These are phyloP conservation scores for Trichoderma polysporum DNA, from an alignment of 2,329 filamentous ascomycete genomes.

Conservation along the genomic window DNA sequence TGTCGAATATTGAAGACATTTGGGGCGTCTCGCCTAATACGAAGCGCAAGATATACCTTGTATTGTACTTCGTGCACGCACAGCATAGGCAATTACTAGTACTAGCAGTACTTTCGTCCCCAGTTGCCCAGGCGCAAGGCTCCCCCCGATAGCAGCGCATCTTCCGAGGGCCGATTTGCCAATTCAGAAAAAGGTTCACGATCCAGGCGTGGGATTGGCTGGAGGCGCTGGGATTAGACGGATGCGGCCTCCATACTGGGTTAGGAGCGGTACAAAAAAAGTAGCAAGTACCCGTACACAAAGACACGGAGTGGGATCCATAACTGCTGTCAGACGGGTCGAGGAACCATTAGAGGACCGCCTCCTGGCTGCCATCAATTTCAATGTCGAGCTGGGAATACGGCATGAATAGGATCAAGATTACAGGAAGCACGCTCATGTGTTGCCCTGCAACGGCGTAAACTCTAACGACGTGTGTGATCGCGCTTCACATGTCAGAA, in stretches of 20 bases:
- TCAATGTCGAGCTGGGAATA: background rate
- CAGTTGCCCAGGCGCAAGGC: background rate
- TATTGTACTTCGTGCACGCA: background rate
- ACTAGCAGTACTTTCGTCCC: background rate
- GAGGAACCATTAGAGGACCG: conserved; percentile 5
- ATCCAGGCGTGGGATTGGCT: background rate
- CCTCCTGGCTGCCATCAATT: background rate
- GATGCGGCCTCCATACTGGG: conserved; percentile 6
- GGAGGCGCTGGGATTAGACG: background rate
- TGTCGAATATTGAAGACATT: background rate
- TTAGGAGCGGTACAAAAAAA: background rate
- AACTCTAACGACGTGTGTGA: background rate
- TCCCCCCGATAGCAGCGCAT: background rate
- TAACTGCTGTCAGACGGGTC: conserved; percentile 8
- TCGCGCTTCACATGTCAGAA: background rate
- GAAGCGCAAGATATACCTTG: background rate
- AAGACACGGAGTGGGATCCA: background rate
- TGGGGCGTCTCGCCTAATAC: background rate
- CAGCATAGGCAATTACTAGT: background rate
- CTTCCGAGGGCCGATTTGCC: background rate
- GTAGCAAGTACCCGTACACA: background rate
- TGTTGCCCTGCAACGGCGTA: background rate
- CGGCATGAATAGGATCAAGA: conserved; percentile 10
- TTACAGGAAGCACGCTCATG: conserved; percentile 12
- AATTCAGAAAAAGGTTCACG: background rate